phyloP scores from a whole-genome alignment of 177 flowering plant genomes.

The Tripterygium wilfordii region DNA sequence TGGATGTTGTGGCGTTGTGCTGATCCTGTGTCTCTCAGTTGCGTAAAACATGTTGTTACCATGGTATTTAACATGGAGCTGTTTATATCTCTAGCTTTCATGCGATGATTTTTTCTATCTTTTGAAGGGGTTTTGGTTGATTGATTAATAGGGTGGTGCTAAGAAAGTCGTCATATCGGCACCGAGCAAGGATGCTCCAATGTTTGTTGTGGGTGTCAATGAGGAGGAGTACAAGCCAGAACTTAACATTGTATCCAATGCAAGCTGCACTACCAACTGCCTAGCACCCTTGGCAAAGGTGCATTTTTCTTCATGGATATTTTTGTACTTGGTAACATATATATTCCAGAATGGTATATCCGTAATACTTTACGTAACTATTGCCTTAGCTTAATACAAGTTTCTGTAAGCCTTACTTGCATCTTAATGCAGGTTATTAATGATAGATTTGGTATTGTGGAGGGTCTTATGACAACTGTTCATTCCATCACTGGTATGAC shows the following conservation, averaged over 20 bases:
- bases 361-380: too few relatives aligned
- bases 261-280: slow-evolving; percentile 91
- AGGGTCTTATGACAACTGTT: slow-evolving; percentile 89
- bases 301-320: background rate
- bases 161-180: slow-evolving; percentile 91
- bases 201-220: slow-evolving; percentile 87
- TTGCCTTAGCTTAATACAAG: too few relatives aligned
- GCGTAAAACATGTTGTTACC: too few relatives aligned
- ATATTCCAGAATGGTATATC: too few relatives aligned
- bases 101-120: background rate
- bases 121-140: background rate
- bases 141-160: slow-evolving; percentile 67
- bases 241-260: slow-evolving; percentile 65
- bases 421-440: slow-evolving; percentile 51
- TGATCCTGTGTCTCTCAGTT: too few relatives aligned
- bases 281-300: slow-evolving; percentile 90
- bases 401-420: background rate
- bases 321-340: too few relatives aligned
- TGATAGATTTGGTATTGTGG: slow-evolving; percentile 79
- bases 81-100: background rate
- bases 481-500: slow-evolving; percentile 73
- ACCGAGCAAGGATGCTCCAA: slow-evolving; percentile 84
- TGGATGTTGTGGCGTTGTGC: too few relatives aligned
- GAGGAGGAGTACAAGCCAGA: slow-evolving; percentile 68
- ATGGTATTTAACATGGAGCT: too few relatives aligned